Conservation (phyloP, 805 yeast genomes). For the Candida xiaguanensis region DNA sequence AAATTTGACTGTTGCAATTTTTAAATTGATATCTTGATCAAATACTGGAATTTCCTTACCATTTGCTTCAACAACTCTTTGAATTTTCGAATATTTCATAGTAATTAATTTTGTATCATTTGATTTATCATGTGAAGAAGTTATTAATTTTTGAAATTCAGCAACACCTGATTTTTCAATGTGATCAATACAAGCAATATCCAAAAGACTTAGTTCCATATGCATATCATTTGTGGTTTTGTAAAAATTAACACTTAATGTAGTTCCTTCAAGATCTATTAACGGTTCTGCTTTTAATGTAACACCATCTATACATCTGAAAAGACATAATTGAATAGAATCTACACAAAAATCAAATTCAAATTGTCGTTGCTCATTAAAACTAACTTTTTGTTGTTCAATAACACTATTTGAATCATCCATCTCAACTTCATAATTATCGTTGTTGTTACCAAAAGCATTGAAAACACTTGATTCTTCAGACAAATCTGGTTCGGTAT, state of each 20-base stretch:
- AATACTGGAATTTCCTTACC: slow-evolving; percentile 58
- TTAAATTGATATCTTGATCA: slow-evolving; percentile 72
- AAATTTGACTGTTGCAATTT: slow-evolving; percentile 73
- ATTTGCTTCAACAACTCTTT: slow-evolving; percentile 55
- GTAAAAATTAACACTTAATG: slow-evolving; percentile 55
- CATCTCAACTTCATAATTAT: slow-evolving; percentile 8
- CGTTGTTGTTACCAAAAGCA: slow-evolving; percentile 22
- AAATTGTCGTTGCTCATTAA: slow-evolving; percentile 52
- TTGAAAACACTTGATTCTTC: slow-evolving; percentile 33
- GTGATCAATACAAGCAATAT: slow-evolving; percentile 70
- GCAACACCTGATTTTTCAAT: slow-evolving; percentile 58
- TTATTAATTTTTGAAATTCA: slow-evolving; percentile 65
- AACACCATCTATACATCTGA: slow-evolving; percentile 61
- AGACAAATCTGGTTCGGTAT: slow-evolving; percentile 27
- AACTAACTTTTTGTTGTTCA: not conserved
- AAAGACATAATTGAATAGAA: slow-evolving; percentile 55
- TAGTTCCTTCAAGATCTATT: slow-evolving; percentile 69
- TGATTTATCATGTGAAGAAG: slow-evolving; percentile 44
- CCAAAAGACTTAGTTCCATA: slow-evolving; percentile 60
- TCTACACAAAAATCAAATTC: slow-evolving; percentile 74
- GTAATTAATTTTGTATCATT: slow-evolving; percentile 46
- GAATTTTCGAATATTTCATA: slow-evolving; percentile 54
- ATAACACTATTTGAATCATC: slow-evolving; percentile 15
- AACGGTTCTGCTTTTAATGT: slow-evolving; percentile 63
- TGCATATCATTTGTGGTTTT: slow-evolving; percentile 60